These are phyloP conservation scores for Trichoderma asperellum DNA, from an alignment of 2,329 filamentous ascomycete species.

Conservation along the genomic window DNA sequence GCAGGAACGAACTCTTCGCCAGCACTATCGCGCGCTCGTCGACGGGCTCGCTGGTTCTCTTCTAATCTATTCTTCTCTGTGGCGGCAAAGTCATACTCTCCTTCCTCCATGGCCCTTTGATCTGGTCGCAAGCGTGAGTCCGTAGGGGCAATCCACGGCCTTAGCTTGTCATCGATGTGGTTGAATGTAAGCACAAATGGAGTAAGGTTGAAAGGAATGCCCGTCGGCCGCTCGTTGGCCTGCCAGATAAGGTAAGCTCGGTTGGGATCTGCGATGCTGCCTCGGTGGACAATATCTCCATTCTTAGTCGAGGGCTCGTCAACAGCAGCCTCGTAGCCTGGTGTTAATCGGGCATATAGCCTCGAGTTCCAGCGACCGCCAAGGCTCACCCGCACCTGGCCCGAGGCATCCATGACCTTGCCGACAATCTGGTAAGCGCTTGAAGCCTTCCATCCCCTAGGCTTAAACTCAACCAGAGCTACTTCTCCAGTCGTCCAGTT, in stretches of 20 bases:
- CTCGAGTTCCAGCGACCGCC: constrained; percentile 98
- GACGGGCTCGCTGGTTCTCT: constrained; percentile 80
- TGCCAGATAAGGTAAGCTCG: constrained; percentile 93
- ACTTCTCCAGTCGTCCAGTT: constrained; percentile 95
- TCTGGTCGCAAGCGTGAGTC: constrained; percentile 93
- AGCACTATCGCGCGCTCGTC: constrained; percentile 71
- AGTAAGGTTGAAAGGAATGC: constrained; percentile 95
- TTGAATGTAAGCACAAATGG: constrained; percentile 96
- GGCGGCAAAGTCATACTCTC: constrained; percentile 92
- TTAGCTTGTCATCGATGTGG: constrained; percentile 81
- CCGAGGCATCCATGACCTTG: constrained; percentile 78
- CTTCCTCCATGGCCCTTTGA: constrained; percentile 97
- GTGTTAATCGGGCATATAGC: constrained; percentile 90
- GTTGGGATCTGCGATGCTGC: constrained; percentile 65
- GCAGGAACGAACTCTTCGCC: constrained; percentile 83
- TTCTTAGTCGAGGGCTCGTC: constrained; percentile 55
- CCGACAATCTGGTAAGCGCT: constrained; percentile 88
- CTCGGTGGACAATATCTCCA: constrained; percentile 46
- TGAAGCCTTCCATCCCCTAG: constrained; percentile 91
- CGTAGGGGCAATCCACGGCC: constrained; percentile 80
- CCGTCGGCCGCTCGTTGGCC: constrained; percentile 75
- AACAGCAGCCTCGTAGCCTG: constrained; percentile 80
- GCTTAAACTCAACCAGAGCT: constrained; percentile 90
- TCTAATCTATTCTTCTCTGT: constrained; percentile 93
- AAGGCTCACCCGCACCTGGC: constrained; percentile 84